Evolutionary conservation across 2,329 filamentous ascomycete species (phyloP).

Genomic region (Sclerotinia sclerotiorum): DNA sequence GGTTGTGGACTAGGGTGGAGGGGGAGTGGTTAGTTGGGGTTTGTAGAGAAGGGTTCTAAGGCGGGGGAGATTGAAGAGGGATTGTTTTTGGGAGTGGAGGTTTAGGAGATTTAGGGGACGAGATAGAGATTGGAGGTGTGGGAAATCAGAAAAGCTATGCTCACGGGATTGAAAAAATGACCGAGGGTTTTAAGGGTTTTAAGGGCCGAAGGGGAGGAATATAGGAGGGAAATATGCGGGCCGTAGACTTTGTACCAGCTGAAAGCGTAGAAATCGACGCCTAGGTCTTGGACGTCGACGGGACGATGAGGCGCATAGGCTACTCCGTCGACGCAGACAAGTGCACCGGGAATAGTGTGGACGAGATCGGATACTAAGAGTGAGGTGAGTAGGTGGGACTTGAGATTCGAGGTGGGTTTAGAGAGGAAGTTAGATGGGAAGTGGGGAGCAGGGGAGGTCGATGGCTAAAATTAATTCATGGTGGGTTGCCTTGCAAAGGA

Average conservation of each 20-base stretch:
- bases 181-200: slow-evolving; percentile 55
- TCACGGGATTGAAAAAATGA: slow-evolving; percentile 65
- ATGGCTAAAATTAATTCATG: too few species aligned
- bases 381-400: not conserved
- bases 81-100: too few species aligned
- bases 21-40: too few species aligned
- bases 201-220: slow-evolving; percentile 59
- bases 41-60: too few species aligned
- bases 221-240: slow-evolving; percentile 71
- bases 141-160: too few species aligned
- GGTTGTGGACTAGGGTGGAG: slow-evolving; percentile 43
- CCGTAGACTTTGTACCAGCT: slow-evolving; percentile 84
- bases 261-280: slow-evolving; percentile 75
- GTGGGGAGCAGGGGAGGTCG: too few species aligned
- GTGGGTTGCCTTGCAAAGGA: not conserved
- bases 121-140: too few species aligned
- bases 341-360: slow-evolving; percentile 49
- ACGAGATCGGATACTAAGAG: slow-evolving; percentile 52
- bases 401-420: not conserved
- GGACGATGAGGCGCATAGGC: slow-evolving; percentile 72
- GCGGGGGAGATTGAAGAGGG: too few species aligned
- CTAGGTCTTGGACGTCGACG: slow-evolving; percentile 66
- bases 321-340: slow-evolving; percentile 74
- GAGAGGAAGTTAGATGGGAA: not conserved
- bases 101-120: too few species aligned